phyloP scores from a whole-genome alignment of 371 early-diverging fungal species.

The Fennellomyces sp. region DNA sequence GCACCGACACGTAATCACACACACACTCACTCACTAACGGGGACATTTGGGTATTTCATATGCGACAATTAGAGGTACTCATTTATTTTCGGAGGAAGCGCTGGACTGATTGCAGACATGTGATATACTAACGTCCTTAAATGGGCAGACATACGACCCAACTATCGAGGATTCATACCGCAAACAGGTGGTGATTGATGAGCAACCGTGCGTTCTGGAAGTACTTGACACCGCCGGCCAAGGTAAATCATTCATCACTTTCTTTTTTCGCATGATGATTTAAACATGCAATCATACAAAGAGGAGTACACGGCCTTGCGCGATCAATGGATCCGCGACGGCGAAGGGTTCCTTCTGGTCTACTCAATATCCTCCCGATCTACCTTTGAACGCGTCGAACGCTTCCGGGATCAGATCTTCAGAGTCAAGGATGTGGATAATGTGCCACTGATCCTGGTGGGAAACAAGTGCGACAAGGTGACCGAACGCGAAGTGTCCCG shows the following conservation, averaged over 20 bases:
- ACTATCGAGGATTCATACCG: conserved; percentile 97
- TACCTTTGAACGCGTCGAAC: conserved; percentile 80
- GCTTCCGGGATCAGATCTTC: conserved; percentile 80
- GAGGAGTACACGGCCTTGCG: conserved; percentile 74
- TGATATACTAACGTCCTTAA: background rate
- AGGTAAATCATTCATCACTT: conserved; percentile 60
- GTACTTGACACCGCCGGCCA: conserved; percentile 96
- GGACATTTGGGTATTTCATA: background rate
- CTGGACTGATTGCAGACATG: background rate
- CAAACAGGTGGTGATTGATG: conserved; percentile 97
- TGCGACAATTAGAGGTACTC: background rate
- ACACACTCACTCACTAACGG: conserved; percentile 8
- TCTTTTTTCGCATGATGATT: background rate
- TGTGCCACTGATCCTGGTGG: conserved; percentile 86
- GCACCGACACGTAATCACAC: background rate
- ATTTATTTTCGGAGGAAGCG: conserved; percentile 1
- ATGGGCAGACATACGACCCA: conserved; percentile 87
- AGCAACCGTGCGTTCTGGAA: conserved; percentile 90
- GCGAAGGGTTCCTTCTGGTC: conserved; percentile 87
- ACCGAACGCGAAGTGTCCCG: conserved; percentile 75
- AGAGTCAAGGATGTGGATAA: conserved; percentile 81
- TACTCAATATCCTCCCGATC: conserved; percentile 86
- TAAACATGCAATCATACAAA: conserved; percentile 23
- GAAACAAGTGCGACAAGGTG: conserved; percentile 87
- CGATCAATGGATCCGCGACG: conserved; percentile 54